Conservation (phyloP, 306 rosid genomes). For the Castanea mollissima region DNA sequence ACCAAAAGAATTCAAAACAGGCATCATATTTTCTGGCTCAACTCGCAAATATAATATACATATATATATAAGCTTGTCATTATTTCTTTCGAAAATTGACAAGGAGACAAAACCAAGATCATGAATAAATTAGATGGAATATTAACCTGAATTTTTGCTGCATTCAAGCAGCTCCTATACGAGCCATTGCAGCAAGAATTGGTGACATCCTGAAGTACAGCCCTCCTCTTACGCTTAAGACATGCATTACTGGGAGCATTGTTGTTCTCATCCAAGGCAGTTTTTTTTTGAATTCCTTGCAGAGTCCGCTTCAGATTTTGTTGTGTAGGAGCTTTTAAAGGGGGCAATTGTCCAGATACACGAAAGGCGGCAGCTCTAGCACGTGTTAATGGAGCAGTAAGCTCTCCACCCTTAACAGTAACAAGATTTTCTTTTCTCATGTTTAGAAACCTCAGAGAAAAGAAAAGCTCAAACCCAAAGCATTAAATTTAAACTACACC, state of each 20-base stretch:
- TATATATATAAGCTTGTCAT: not conserved
- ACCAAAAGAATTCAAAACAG: not conserved
- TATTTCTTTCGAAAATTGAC: not conserved
- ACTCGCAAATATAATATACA: not conserved
- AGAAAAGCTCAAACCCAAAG: conserved; percentile 13
- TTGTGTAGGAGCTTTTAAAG: conserved; percentile 35
- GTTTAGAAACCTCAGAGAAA: conserved; percentile 39
- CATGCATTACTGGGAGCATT: conserved; percentile 33
- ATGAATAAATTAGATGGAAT: not conserved
- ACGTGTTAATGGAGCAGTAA: conserved; percentile 66
- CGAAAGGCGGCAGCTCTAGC: conserved; percentile 62
- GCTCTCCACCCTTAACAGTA: conserved; percentile 33
- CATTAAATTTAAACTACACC: conserved; percentile 31
- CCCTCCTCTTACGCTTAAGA: conserved; percentile 56
- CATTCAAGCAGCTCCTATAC: conserved; percentile 41
- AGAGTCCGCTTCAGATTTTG: conserved; percentile 39
- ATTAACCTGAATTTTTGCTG: conserved; percentile 62
- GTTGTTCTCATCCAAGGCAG: conserved; percentile 31
- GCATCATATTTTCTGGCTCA: not conserved
- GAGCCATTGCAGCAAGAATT: conserved; percentile 54
- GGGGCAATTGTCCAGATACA: conserved; percentile 51
- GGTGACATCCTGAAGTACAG: conserved; percentile 66
- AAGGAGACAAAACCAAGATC: not conserved
- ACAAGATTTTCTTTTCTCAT: conserved; percentile 67
- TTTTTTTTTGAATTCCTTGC: conserved; percentile 45